Conservation (phyloP, 345 rosid species). For the Gossypium arboreum region DNA sequence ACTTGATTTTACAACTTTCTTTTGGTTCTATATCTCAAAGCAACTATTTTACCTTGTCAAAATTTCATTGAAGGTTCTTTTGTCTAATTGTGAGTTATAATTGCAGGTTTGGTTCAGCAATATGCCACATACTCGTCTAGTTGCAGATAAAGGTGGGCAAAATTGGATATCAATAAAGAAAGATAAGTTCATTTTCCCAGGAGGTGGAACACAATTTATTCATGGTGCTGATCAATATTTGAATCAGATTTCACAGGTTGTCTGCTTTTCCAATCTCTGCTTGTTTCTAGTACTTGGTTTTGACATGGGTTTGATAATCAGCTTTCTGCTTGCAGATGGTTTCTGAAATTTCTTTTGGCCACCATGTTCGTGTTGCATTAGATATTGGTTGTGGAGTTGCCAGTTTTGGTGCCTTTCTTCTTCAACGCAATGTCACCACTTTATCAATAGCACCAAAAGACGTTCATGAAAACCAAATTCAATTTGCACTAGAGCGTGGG, state of each 20-base stretch:
- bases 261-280: neutral
- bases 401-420: conserved; percentile 61
- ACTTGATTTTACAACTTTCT: neutral
- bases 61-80: neutral
- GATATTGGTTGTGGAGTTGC: conserved; percentile 62
- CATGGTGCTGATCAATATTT: conserved; percentile 54
- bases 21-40: neutral
- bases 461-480: conserved; percentile 44
- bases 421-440: conserved; percentile 44
- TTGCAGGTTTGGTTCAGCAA: conserved; percentile 56
- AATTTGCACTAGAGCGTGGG: conserved; percentile 66
- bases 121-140: conserved; percentile 44
- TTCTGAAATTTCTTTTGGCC: conserved; percentile 58
- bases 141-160: conserved; percentile 47
- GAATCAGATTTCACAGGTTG: conserved; percentile 55
- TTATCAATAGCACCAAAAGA: conserved; percentile 54
- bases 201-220: conserved; percentile 44
- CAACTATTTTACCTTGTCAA: neutral
- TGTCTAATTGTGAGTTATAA: neutral
- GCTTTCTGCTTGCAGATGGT: conserved; percentile 43
- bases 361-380: conserved; percentile 36
- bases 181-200: conserved; percentile 47
- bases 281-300: neutral
- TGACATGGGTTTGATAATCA: conserved; percentile 16
- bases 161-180: conserved; percentile 42